Base-by-base conservation (phyloP, 108 stramenopile genomes). In the Nitzschia sp. region DNA sequence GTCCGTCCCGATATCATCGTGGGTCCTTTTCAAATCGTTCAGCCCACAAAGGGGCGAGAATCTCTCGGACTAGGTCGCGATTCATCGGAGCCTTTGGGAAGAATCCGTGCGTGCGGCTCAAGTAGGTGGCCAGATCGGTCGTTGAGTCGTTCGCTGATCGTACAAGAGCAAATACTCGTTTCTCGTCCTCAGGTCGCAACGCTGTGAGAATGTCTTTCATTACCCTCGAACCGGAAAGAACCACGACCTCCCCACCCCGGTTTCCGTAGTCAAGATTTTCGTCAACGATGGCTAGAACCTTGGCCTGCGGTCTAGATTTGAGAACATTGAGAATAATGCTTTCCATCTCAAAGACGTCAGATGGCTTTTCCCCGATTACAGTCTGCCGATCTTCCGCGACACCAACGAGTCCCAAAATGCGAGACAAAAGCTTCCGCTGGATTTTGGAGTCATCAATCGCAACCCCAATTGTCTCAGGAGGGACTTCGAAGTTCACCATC, bases 371-470 rank as follows among this genome's bases (percentile, higher is more conserved):
- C 2, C 89, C 89, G 3, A 82, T 62, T 27, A 86, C 58, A 13
- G 35, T 25, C 54, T 19, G n/a, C 11, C 49, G 36, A 2, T 79
- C 72, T 33, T 67, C 46, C 26, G 45, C 48, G 18, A 91, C 73
- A 0, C 90, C 87, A 25, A 81, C 79, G 64, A 69, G 62, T 8
- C 64, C 48, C 11, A 91, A 67, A 47, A 88, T 70, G 11, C 82
- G 74, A 13, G 54, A 35, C 28, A 88, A 35, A 2, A 91, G 66
- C 38, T 91, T 91, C 54, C 87, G 57, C 61, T 91, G 90, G 11
- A 91, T 80, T 46, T 77, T 80, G 21, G 85, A 85, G 58, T 91
- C 90, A 64, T 91, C 90, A 17, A 91, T 72, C 0, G 63, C 87
- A 35, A 91, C 80, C 18, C 82, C 87, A 85, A 85, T 87, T 23